These are phyloP conservation scores for Tetrahymena thermophila DNA, from an alignment of 73 alveolate genomes.

Conservation along the genomic window DNA sequence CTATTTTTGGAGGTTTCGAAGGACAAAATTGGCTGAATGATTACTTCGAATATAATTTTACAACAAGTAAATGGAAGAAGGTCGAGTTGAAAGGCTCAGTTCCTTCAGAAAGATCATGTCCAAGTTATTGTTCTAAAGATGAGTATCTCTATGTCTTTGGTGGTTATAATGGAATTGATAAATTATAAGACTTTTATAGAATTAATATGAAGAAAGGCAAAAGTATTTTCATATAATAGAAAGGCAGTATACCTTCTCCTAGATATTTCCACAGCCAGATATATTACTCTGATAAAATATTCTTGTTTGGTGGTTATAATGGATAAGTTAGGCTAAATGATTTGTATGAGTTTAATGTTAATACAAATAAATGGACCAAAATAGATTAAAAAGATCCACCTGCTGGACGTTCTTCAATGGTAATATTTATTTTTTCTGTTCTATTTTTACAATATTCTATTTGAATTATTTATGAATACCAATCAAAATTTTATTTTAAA, in stretches of 20 bases:
- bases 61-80: slow-evolving; percentile 2
- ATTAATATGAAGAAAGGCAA: slow-evolving; percentile 52
- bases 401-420: slow-evolving; percentile 65
- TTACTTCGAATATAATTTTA: slow-evolving; percentile 26
- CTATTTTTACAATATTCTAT: background rate
- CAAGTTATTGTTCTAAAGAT: slow-evolving; percentile 11
- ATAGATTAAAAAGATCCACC: slow-evolving; percentile 54
- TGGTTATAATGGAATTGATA: slow-evolving; percentile 71
- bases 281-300: slow-evolving; percentile 60
- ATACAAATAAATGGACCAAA: slow-evolving; percentile 50
- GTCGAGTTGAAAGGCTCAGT: slow-evolving; percentile 15
- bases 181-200: slow-evolving; percentile 66
- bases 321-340: slow-evolving; percentile 77
- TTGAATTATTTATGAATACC: slow-evolving; percentile 36
- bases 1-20: slow-evolving; percentile 41
- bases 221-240: slow-evolving; percentile 7
- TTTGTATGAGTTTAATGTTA: slow-evolving; percentile 70
- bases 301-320: slow-evolving; percentile 75
- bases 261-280: slow-evolving; percentile 55
- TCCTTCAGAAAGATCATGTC: slow-evolving; percentile 40
- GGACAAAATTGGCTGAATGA: slow-evolving; percentile 24
- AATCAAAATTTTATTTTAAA: slow-evolving; percentile 56
- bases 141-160: slow-evolving; percentile 59
- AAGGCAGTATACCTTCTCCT: slow-evolving; percentile 59
- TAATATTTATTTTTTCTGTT: slow-evolving; percentile 6